Evolutionary conservation across 176 grass and related monocot species (phyloP), one percentile per base, ranked within the genome.

Genomic region (Poa pratensis): DNA sequence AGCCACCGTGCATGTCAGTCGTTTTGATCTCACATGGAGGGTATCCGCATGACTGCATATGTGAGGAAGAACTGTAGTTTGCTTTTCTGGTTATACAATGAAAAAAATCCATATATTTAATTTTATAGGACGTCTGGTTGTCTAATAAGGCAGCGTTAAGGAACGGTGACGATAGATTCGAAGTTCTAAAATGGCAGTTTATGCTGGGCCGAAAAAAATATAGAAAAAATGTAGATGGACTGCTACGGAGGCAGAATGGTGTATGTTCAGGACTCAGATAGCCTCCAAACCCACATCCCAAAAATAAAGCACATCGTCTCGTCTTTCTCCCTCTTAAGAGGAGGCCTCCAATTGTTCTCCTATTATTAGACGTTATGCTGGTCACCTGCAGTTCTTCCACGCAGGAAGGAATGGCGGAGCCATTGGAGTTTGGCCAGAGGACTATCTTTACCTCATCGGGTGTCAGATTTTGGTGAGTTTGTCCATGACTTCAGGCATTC

Each of bases 361-460:
- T 90, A 90, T 87, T 87, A 80, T 84, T 90, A 90, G 80, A 51
- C 69, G 64, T 26, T 53, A 57, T 75, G 57, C 59, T 84, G 39
- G 65, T 68, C 37, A 80, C 75, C 79, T 59, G 66, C 65, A 72
- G 28, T 69, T 86, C 88, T 82, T 69, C 64, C 83, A 43, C 62
- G 63, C 23, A 74, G 53, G 68, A 75, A 75, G 60, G 67, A 55
- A 90, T 75, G 84, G 50, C 39, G 58, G 89, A 80, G 42, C 75
- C 75, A 59, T 79, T 83, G 84, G 20, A 79, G 66, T n/a, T 78
- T 77, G 66, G 62, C 32, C 22, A 34, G 23, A 26, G 63, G 58
- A 73, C 9, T n/a, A 54, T 86, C 48, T 26, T 90, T 73, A 26
- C 67, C 37, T 79, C 67, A 54, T 83, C 18, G 66, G 58, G 54